These are phyloP conservation scores for Jimgerdemannia lactiflua DNA, from an alignment of 192 early-diverging fungal genomes.

Conservation along the genomic window DNA sequence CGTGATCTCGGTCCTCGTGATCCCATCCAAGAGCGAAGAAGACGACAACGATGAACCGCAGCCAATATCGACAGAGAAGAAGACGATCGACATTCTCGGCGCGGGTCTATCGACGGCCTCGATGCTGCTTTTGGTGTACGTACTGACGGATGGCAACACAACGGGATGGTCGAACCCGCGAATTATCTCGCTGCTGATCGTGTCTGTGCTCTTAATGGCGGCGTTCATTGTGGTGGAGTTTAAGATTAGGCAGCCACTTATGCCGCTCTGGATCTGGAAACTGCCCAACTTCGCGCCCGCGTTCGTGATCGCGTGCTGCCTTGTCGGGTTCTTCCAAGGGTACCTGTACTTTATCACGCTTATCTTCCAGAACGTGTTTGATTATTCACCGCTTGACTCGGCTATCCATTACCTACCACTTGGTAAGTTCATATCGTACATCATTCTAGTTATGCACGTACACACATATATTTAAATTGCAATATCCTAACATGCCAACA, in stretches of 20 bases:
- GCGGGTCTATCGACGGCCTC: background rate
- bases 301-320: background rate
- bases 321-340: background rate
- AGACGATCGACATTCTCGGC: background rate
- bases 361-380: background rate
- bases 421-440: too few species aligned
- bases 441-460: too few species aligned
- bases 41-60: background rate
- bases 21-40: background rate
- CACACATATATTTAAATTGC: too few species aligned
- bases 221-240: background rate
- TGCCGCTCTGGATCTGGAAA: background rate
- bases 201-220: background rate
- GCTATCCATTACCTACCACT: too few species aligned
- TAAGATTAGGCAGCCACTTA: background rate
- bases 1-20: background rate
- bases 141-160: background rate
- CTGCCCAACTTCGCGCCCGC: background rate
- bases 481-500: too few species aligned
- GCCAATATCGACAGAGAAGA: background rate
- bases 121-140: background rate
- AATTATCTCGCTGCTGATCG: background rate
- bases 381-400: too few species aligned
- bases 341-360: background rate
- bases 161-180: background rate